phyloP scores from a whole-genome alignment of 306 rosid genomes.

The cucumber (Cucumis sativus) region Cucumber_9930_V3 NC_026655.2:31011001-31011500 shows the following conservation, averaged over 20 bases:
- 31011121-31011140: background rate
- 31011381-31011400: background rate
- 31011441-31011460: slow-evolving; percentile 59
- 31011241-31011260: background rate
- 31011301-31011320: background rate
- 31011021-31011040: no score
- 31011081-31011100: background rate
- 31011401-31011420: background rate
- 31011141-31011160: background rate
- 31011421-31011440: background rate
- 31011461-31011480: slow-evolving; percentile 62
- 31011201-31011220: background rate
- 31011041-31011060: no score
- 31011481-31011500: slow-evolving; percentile 90
- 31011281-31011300: background rate
- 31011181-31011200: background rate
- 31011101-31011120: background rate
- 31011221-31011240: background rate
- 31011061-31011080: no score
- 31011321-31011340: background rate
- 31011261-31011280: background rate
- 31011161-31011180: background rate
- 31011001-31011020: no score
- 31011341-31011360: background rate
- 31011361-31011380: background rate